Base-by-base conservation (phyloP, 768 basidiomycete species). In the Boletus subparvulus region DNA sequence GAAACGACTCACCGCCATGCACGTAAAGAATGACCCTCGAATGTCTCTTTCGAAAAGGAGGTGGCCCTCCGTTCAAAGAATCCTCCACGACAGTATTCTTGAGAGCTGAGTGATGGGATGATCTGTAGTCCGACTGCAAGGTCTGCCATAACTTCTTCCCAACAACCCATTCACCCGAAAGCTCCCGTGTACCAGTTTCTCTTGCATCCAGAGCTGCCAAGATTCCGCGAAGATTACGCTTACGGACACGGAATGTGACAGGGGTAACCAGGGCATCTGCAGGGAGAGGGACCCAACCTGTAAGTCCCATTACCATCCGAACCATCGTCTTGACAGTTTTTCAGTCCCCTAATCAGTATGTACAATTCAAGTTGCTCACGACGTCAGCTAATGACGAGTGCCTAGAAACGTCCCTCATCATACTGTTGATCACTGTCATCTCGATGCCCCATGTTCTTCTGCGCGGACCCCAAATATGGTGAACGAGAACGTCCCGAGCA, bases 101-200 rank as follows among this genome's bases (percentile, higher is more conserved):
- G 50, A 65, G 60, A 42, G 55, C 59, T 40, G 63, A 67, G 55
- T 47, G 57, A 56, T 70, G 69, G n/a, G 77, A 69, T 17, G 80
- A 77, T 66, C 81, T 85, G 84, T 91, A 90, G 65, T 95, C 92
- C 16, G 80, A 75, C 66, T 97, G 94, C 61, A 97, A 77, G 30
- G 85, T 77, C 60, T 85, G 86, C 96, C 96, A 99, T 0, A 95
- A 83, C 60, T 84, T 84, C 70, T 89, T 90, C 36, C 92, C 92
- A n/a, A 98, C 89, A 24, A 98, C 87, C 96, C 96, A 99, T 77
- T 99, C 96, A 1, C 94, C 96, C 1, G 85, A 85, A 32, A 99
- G 79, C 65, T 95, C 90, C 5, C 96, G 82, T 10, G 65, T 70
- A 35, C 94, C 95, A 11, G 79, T 79, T 72, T 99, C 96, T 17